phyloP scores from a whole-genome alignment of 129 eudicot genomes.

The Chrysanthemum lavandulifolium region DNA sequence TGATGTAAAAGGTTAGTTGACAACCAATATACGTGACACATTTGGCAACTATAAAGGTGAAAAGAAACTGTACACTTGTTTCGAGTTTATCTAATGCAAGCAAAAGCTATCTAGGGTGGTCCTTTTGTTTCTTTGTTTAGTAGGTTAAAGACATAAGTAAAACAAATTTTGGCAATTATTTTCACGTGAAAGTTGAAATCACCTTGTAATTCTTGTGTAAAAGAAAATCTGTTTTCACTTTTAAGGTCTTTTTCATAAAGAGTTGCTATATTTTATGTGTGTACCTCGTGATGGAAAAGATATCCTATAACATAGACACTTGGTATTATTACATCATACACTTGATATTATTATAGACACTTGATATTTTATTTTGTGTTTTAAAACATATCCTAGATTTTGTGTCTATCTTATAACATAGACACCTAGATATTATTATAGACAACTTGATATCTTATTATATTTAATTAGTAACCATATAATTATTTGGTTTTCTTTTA shows the following conservation, averaged over 20 bases:
- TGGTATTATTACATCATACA: too few relatives aligned
- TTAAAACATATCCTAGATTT: too few relatives aligned
- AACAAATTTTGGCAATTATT: slow-evolving; percentile 18
- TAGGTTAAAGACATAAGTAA: slow-evolving; percentile 7
- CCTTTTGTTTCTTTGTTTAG: slow-evolving; percentile 14
- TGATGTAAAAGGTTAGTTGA: slow-evolving; percentile 19
- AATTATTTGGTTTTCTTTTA: too few relatives aligned
- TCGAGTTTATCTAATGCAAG: slow-evolving; percentile 27
- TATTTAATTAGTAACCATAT: too few relatives aligned
- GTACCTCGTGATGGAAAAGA: neutral
- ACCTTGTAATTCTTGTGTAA: slow-evolving; percentile 31
- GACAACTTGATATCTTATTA: too few relatives aligned
- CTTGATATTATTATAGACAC: too few relatives aligned
- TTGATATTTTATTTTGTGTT: too few relatives aligned
- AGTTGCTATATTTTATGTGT: neutral
- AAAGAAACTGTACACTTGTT: slow-evolving; percentile 16
- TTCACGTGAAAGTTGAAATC: slow-evolving; percentile 38
- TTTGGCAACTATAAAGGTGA: slow-evolving; percentile 26
- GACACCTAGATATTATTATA: too few relatives aligned
- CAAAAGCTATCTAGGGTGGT: slow-evolving; percentile 16
- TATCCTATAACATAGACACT: too few relatives aligned
- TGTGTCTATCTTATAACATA: too few relatives aligned
- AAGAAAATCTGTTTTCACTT: slow-evolving; percentile 18
- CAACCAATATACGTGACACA: slow-evolving; percentile 22
- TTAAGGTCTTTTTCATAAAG: neutral